Evolutionary conservation across 2,329 filamentous ascomycete genomes (phyloP).

Genomic region (Sporothrix schenckii): DNA sequence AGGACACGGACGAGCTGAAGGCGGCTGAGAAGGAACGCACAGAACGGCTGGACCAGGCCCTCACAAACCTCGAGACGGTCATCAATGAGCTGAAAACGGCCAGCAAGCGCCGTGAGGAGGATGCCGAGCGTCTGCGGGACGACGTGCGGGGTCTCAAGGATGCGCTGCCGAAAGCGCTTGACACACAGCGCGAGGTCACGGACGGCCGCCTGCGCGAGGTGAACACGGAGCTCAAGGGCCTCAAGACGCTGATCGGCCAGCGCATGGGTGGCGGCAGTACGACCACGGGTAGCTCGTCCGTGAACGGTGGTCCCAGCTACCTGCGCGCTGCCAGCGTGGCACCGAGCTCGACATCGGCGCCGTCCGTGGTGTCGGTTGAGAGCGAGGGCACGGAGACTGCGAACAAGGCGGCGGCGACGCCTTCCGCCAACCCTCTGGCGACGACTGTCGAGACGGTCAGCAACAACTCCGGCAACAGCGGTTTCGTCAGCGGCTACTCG

Average conservation of each 20-base stretch:
- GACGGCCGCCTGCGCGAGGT: conserved; percentile 83
- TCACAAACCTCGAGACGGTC: conserved; percentile 82
- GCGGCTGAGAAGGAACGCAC: conserved; percentile 81
- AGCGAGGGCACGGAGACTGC: conserved; percentile 38
- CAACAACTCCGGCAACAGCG: conserved; percentile 29
- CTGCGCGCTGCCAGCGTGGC: conserved; percentile 39
- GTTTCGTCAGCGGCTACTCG: conserved; percentile 29
- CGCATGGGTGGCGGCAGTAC: conserved; percentile 54
- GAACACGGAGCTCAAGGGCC: conserved; percentile 81
- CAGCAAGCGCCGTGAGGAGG: conserved; percentile 80
- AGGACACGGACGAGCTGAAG: conserved; percentile 88
- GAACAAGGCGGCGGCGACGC: background rate
- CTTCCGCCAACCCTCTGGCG: conserved; percentile 31
- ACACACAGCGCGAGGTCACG: conserved; percentile 81
- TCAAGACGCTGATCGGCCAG: conserved; percentile 81
- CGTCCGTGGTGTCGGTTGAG: conserved; percentile 29
- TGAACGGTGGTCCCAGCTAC: conserved; percentile 37
- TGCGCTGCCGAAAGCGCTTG: conserved; percentile 83
- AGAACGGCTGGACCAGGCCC: conserved; percentile 76
- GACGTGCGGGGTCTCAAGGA: conserved; percentile 83
- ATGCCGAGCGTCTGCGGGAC: conserved; percentile 80
- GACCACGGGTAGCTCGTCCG: background rate
- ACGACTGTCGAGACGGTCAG: conserved; percentile 36
- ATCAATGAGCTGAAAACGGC: conserved; percentile 80
- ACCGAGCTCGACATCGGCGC: conserved; percentile 36